These are phyloP conservation scores for Ceratobasidium papillatum DNA, from an alignment of 1,284 basidiomycete species.

Conservation along the genomic window DNA sequence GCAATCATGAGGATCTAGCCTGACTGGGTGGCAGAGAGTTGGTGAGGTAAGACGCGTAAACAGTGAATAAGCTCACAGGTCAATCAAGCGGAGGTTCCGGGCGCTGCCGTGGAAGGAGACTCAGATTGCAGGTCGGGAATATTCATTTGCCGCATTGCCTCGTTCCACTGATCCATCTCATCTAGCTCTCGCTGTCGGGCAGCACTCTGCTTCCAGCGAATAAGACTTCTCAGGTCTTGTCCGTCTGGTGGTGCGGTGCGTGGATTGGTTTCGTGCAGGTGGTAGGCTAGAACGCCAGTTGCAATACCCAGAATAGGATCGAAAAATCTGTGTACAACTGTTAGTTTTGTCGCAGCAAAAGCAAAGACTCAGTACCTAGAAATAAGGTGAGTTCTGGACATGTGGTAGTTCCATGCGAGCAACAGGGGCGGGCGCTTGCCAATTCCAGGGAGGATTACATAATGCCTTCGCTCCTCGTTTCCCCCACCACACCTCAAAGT, in stretches of 20 bases:
- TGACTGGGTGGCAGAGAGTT: neutral
- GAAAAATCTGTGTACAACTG: slow-evolving; percentile 57
- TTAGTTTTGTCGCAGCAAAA: slow-evolving; percentile 3
- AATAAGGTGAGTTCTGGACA: slow-evolving; percentile 34
- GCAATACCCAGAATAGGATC: slow-evolving; percentile 83
- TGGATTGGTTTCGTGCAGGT: slow-evolving; percentile 85
- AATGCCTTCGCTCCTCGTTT: neutral
- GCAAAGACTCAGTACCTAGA: slow-evolving; percentile 26
- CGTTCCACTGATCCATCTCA: slow-evolving; percentile 26
- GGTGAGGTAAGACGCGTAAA: neutral
- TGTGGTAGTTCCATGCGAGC: neutral
- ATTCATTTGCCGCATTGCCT: slow-evolving; percentile 21
- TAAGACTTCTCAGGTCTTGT: slow-evolving; percentile 67
- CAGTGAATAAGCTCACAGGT: neutral
- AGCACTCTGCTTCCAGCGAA: slow-evolving; percentile 66
- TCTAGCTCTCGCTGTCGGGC: slow-evolving; percentile 2
- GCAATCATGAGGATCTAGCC: neutral
- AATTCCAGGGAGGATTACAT: neutral
- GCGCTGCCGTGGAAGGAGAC: neutral
- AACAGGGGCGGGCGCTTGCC: neutral
- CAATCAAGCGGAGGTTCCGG: slow-evolving; percentile 22
- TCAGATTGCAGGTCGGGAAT: slow-evolving; percentile 3
- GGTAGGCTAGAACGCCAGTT: slow-evolving; percentile 83
- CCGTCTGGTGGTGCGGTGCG: slow-evolving; percentile 74
- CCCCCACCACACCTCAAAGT: neutral